A percentile compares a stretch with the other conserved stretches of the same genome.
These are phyloP conservation scores for Suhomyces faveliae DNA, from an alignment of 805 yeast genomes.

Conservation along the genomic window DNA sequence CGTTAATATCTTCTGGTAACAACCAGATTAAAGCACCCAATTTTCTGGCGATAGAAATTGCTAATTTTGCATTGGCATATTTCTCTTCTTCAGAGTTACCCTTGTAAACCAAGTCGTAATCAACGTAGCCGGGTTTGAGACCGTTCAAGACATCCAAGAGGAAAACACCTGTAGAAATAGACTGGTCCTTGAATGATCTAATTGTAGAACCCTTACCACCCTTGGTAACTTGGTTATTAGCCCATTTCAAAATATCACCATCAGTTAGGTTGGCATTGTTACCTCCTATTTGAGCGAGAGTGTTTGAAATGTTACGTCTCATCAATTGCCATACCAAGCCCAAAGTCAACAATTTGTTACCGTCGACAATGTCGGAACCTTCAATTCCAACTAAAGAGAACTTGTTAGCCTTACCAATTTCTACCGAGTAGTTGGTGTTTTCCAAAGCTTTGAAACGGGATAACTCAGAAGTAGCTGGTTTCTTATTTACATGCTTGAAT, in stretches of 20 bases:
- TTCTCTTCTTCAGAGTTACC: slow-evolving; percentile 81
- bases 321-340: slow-evolving; percentile 98
- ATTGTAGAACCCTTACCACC: slow-evolving; percentile 76
- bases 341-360: slow-evolving; percentile 80
- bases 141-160: slow-evolving; percentile 89
- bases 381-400: slow-evolving; percentile 97
- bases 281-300: slow-evolving; percentile 68
- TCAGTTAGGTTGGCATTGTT: slow-evolving; percentile 63
- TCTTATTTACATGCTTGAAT: slow-evolving; percentile 75
- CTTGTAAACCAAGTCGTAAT: slow-evolving; percentile 82
- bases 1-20: slow-evolving; percentile 99
- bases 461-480: slow-evolving; percentile 76
- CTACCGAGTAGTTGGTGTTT: slow-evolving; percentile 98
- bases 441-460: slow-evolving; percentile 93
- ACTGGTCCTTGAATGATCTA: slow-evolving; percentile 82
- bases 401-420: slow-evolving; percentile 85
- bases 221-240: slow-evolving; percentile 76
- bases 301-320: slow-evolving; percentile 90
- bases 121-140: slow-evolving; percentile 95
- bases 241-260: slow-evolving; percentile 89
- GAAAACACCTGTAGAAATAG: slow-evolving; percentile 75
- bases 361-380: slow-evolving; percentile 96
- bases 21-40: slow-evolving; percentile 97
- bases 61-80: slow-evolving; percentile 93
- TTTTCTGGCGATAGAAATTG: slow-evolving; percentile 97